These are phyloP conservation scores for Calophaca sinica DNA, from an alignment of 306 rosid genomes.

Conservation along the genomic window DNA sequence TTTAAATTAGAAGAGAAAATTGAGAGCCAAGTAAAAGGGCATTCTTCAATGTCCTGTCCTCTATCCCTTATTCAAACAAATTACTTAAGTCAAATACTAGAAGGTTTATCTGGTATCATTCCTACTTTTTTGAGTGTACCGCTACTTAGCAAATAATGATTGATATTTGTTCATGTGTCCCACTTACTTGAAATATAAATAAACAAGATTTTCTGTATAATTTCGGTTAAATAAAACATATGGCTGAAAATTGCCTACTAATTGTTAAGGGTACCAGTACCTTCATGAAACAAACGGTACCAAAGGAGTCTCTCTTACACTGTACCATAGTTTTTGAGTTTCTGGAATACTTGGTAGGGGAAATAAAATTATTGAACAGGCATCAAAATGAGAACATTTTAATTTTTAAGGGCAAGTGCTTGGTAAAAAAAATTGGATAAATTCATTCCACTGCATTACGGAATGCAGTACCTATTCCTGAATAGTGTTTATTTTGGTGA, in stretches of 20 bases:
- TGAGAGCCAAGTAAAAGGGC: slow-evolving; percentile 25
- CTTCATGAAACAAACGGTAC: slow-evolving; percentile 1
- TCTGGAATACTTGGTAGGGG: slow-evolving; percentile 19
- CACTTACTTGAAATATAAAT: not conserved
- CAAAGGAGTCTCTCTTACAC: not conserved
- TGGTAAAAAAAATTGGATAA: not conserved
- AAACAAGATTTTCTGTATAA: not conserved
- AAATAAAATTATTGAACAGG: slow-evolving; percentile 4
- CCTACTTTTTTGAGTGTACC: not conserved
- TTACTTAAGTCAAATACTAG: not conserved
- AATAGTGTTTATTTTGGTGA: not conserved
- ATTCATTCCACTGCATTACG: slow-evolving; percentile 4
- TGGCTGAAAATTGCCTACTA: not conserved
- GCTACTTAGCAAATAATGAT: not conserved
- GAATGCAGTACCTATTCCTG: slow-evolving; percentile 22
- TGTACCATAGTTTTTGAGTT: not conserved
- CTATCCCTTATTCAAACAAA: not conserved
- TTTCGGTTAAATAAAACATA: not conserved
- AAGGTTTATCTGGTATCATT: slow-evolving; percentile 1
- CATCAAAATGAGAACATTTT: not conserved
- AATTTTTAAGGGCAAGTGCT: not conserved
- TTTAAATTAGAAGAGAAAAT: not conserved
- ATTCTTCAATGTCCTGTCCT: not conserved
- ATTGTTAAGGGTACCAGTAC: not conserved
- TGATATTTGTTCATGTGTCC: not conserved